Conservation (phyloP, 805 yeast species). For the Saccharomycopsis sp. region DNA sequence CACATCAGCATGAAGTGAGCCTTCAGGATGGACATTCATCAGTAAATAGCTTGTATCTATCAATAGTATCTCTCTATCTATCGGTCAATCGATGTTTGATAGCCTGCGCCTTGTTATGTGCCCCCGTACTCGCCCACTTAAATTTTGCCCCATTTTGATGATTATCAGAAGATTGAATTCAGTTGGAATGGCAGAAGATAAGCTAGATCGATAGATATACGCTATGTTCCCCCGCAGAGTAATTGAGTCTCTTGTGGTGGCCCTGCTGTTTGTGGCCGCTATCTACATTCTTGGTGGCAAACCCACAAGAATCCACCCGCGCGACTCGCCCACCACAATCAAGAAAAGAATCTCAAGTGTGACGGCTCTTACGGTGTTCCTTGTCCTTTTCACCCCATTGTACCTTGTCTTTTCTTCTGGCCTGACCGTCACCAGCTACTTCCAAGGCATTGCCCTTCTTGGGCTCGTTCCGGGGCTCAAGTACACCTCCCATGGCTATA, state of each 20-base stretch:
- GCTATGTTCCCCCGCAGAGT: too few species aligned
- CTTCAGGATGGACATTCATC: too few species aligned
- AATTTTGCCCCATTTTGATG: too few species aligned
- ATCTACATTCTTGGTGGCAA: conserved; percentile 7
- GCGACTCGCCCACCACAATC: conserved; percentile 8
- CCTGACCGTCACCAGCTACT: conserved; percentile 5
- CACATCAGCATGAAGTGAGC: too few species aligned
- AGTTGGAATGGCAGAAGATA: too few species aligned
- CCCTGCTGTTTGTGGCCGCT: conserved; percentile 11
- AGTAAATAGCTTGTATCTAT: too few species aligned
- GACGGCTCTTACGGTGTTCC: conserved; percentile 1
- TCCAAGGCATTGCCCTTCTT: conserved; percentile 21
- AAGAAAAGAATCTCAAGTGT: conserved; percentile 5
- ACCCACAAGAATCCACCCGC: neutral
- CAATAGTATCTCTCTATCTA: too few species aligned
- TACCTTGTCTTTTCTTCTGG: neutral
- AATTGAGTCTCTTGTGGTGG: conserved; percentile 1
- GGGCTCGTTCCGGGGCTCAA: conserved; percentile 34
- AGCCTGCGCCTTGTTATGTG: too few species aligned
- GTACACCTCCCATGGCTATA: conserved; percentile 6
- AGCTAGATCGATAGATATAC: too few species aligned
- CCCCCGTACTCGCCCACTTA: too few species aligned
- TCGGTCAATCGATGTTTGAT: too few species aligned
- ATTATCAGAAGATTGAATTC: too few species aligned
- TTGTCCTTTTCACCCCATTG: conserved; percentile 5